These are phyloP conservation scores for Sordaria brevicollis DNA, from an alignment of 495 filamentous ascomycete species.

Conservation along the genomic window DNA sequence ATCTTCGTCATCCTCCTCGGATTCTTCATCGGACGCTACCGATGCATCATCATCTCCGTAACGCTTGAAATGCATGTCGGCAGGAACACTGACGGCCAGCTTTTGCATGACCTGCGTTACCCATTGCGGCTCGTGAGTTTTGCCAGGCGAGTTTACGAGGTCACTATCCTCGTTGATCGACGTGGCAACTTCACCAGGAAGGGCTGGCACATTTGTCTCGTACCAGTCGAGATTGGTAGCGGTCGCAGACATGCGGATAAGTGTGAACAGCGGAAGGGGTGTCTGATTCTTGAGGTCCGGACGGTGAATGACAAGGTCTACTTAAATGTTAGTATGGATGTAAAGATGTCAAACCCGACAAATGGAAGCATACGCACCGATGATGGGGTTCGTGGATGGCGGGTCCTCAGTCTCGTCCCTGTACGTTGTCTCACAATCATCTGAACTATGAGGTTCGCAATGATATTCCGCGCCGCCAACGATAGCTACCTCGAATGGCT, in stretches of 20 bases:
- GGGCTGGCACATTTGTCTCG: slow-evolving; percentile 26
- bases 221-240: slow-evolving; percentile 34
- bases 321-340: neutral
- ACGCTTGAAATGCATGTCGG: slow-evolving; percentile 15
- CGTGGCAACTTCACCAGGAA: slow-evolving; percentile 8
- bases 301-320: slow-evolving; percentile 35
- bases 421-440: slow-evolving; percentile 31
- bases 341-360: neutral
- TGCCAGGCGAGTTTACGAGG: neutral
- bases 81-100: slow-evolving; percentile 22
- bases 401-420: slow-evolving; percentile 2
- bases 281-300: slow-evolving; percentile 20
- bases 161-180: neutral
- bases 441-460: slow-evolving; percentile 14
- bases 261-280: slow-evolving; percentile 26
- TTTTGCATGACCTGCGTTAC: slow-evolving; percentile 29
- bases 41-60: slow-evolving; percentile 13
- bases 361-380: slow-evolving; percentile 18
- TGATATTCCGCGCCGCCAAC: slow-evolving; percentile 3
- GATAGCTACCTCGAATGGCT: slow-evolving; percentile 29
- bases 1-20: slow-evolving; percentile 12
- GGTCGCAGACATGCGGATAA: slow-evolving; percentile 35
- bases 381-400: slow-evolving; percentile 29
- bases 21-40: slow-evolving; percentile 13
- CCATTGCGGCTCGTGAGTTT: slow-evolving; percentile 24